Evolutionary conservation across 225 moss, liverwort and hornwort genomes (phyloP).

Genomic region (Bryoerythrophyllum caledonicum): DNA sequence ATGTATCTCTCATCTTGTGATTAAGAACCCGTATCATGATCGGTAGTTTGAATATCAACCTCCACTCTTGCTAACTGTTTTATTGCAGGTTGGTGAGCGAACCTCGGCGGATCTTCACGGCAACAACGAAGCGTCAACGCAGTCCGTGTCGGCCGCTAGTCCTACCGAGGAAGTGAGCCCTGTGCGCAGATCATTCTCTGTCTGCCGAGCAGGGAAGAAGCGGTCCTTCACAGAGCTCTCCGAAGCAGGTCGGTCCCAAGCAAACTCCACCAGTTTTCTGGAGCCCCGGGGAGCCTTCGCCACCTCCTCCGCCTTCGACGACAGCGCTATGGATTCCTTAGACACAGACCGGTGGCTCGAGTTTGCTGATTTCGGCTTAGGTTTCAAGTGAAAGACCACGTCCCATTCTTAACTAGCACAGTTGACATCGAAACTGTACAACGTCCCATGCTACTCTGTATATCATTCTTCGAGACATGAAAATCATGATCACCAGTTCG

Average conservation of each 20-base stretch:
- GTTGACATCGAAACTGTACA: background rate
- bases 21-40: background rate
- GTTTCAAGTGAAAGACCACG: constrained; percentile 22
- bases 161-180: constrained; percentile 15
- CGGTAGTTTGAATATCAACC: no score
- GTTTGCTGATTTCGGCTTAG: constrained; percentile 9
- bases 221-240: constrained; percentile 15
- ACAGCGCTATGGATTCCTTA: background rate
- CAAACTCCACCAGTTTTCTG: background rate
- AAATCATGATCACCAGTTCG: background rate
- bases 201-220: constrained; percentile 32
- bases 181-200: constrained; percentile 15
- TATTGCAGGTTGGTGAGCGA: constrained; percentile 15
- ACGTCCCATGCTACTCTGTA: background rate
- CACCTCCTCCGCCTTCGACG: constrained; percentile 20
- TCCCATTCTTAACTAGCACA: background rate
- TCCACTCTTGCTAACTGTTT: background rate
- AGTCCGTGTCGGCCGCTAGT: constrained; percentile 25
- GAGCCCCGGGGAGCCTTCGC: constrained; percentile 10
- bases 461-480: background rate
- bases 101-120: constrained; percentile 19
- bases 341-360: constrained; percentile 38
- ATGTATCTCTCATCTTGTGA: background rate
- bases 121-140: constrained; percentile 26
- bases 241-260: background rate